Percentiles rank a stretch among this genome's conserved stretches.
Conservation (phyloP, 1,139 yeast species). For the Yamadazyma dushanensis region DNA sequence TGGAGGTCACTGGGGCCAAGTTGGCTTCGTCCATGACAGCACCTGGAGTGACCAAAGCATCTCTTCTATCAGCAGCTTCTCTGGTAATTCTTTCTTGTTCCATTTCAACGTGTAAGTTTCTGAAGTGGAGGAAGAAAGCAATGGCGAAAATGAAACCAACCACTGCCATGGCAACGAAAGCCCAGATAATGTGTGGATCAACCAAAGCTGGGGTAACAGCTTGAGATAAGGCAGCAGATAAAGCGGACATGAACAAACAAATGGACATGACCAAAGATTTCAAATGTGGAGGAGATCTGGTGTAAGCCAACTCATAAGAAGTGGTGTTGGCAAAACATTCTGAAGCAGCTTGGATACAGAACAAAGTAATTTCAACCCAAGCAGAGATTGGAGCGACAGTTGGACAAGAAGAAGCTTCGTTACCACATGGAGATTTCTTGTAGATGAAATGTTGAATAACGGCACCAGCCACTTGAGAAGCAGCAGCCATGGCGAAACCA, state of each 20-base stretch:
- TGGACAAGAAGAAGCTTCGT: conserved; percentile 30
- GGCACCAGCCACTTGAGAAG: conserved; percentile 43
- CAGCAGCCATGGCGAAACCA: conserved; percentile 37
- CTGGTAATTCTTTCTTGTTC: conserved; percentile 38
- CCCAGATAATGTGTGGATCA: conserved; percentile 20
- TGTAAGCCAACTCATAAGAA: conserved; percentile 69
- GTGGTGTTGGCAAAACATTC: conserved; percentile 72
- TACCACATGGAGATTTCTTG: conserved; percentile 40
- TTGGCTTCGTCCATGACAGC: conserved; percentile 16
- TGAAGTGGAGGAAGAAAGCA: conserved; percentile 45
- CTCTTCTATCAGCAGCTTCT: conserved; percentile 21
- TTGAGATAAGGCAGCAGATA: conserved; percentile 58
- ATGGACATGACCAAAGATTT: conserved; percentile 69
- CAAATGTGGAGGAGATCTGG: conserved; percentile 67
- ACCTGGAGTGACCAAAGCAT: conserved; percentile 12
- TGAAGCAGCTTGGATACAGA: conserved; percentile 58
- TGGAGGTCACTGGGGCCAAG: conserved; percentile 18
- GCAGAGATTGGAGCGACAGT: conserved; percentile 58
- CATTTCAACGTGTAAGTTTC: conserved; percentile 55
- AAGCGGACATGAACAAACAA: conserved; percentile 59
- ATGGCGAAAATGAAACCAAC: conserved; percentile 35
- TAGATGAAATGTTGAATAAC: conserved; percentile 37
- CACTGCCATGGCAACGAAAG: conserved; percentile 19
- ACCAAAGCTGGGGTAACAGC: conserved; percentile 51
- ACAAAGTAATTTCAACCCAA: conserved; percentile 55